phyloP scores from a whole-genome alignment of 768 basidiomycete species.

The Russula lepida region DNA sequence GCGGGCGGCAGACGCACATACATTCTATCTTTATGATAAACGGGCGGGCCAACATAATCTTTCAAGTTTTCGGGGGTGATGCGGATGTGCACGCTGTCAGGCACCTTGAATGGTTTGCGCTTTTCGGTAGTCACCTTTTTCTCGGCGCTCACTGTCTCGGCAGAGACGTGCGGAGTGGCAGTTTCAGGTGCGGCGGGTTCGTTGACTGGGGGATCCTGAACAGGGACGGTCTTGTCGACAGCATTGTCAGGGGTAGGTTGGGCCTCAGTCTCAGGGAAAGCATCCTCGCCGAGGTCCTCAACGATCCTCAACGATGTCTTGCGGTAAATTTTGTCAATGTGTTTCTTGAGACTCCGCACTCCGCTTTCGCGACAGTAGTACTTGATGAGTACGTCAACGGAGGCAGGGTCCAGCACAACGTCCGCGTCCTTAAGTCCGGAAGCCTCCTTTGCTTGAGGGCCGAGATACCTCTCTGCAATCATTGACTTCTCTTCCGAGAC shows the following conservation, averaged over 20 bases:
- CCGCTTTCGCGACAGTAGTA: conserved; percentile 98
- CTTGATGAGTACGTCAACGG: conserved; percentile 86
- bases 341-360: conserved; percentile 94
- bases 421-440: conserved; percentile 81
- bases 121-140: conserved; percentile 66
- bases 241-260: conserved; percentile 21
- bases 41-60: conserved; percentile 92
- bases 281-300: conserved; percentile 79
- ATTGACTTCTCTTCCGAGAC: conserved; percentile 88
- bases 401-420: conserved; percentile 63
- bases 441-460: conserved; percentile 88
- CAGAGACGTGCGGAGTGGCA: conserved; percentile 22
- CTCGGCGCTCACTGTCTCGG: conserved; percentile 13
- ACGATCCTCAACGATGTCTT: conserved; percentile 93
- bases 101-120: conserved; percentile 75
- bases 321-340: conserved; percentile 98
- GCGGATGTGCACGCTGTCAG: conserved; percentile 63
- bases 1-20: conserved; percentile 74
- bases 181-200: conserved; percentile 29
- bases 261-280: conserved; percentile 59
- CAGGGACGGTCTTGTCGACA: conserved; percentile 37
- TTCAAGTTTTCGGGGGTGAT: conserved; percentile 86
- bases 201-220: conserved; percentile 40
- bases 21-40: conserved; percentile 93
- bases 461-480: conserved; percentile 82